Evolutionary conservation across 305 asterid species (phyloP).

Genomic region (Fraxinus baroniana): DNA sequence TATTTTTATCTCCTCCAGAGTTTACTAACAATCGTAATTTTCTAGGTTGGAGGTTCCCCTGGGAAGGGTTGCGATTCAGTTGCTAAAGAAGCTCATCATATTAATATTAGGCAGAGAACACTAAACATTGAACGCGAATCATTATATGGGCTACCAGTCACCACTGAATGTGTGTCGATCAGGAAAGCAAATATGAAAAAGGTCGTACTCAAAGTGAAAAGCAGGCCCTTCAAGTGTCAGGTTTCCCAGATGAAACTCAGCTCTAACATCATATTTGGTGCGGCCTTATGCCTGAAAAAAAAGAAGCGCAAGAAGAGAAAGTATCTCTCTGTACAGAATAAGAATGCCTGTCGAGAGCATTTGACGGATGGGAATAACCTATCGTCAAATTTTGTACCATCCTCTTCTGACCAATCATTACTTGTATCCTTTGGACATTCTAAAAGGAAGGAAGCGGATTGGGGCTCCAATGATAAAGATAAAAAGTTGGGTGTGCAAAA

Average conservation of each 20-base stretch:
- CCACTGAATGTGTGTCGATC: conserved; percentile 6
- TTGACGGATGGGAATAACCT: conserved; percentile 27
- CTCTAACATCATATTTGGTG: conserved; percentile 60
- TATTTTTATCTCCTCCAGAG: not conserved
- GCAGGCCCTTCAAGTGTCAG: conserved; percentile 50
- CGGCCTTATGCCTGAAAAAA: conserved; percentile 40
- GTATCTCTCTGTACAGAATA: conserved; percentile 24
- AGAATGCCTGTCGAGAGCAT: conserved; percentile 24
- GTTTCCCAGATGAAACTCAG: conserved; percentile 46
- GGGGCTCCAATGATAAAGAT: conserved; percentile 28
- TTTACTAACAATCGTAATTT: not conserved
- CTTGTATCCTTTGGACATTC: conserved; percentile 12
- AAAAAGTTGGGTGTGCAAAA: conserved; percentile 24
- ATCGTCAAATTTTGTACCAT: conserved; percentile 32
- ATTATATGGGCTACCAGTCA: conserved; percentile 18
- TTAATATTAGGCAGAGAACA: conserved; percentile 19
- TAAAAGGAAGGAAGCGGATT: conserved; percentile 25
- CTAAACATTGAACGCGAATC: conserved; percentile 4
- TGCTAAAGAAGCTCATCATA: conserved; percentile 9
- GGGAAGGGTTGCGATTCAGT: conserved; percentile 19
- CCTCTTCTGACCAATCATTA: conserved; percentile 38
- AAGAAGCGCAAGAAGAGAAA: conserved; percentile 44
- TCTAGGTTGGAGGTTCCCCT: conserved; percentile 41
- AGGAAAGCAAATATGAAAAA: conserved; percentile 25
- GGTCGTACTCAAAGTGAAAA: conserved; percentile 34